A percentile compares a stretch with the other conserved stretches of the same genome.
Conservation (phyloP, 2,329 filamentous ascomycete species). For the Colletotrichum costaricense region DNA sequence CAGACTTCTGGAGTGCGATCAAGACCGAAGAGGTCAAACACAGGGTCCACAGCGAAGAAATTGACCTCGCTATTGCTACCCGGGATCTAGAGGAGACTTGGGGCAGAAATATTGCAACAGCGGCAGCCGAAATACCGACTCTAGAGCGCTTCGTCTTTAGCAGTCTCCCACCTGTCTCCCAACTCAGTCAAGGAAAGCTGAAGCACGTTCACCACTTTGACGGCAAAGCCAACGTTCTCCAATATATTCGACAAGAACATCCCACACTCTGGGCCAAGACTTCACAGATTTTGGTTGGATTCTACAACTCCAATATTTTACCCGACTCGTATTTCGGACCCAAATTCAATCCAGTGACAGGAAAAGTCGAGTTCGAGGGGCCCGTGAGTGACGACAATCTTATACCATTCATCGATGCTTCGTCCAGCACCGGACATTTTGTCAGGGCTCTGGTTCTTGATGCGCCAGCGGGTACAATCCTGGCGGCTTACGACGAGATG, state of each 20-base stretch:
- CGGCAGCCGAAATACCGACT: conserved; percentile 51
- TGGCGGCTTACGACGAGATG: conserved; percentile 57
- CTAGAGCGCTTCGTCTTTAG: conserved; percentile 25
- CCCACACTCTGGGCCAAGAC: conserved; percentile 19
- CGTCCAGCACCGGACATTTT: conserved; percentile 53
- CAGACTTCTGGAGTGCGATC: conserved; percentile 66
- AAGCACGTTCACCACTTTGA: conserved; percentile 21
- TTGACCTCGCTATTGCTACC: conserved; percentile 44
- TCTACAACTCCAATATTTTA: conserved; percentile 14
- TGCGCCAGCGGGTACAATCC: conserved; percentile 50
- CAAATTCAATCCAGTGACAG: background rate
- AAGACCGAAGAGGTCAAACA: conserved; percentile 51
- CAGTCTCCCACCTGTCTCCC: background rate
- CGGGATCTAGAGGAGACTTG: conserved; percentile 61
- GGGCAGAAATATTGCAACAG: conserved; percentile 66
- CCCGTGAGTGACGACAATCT: background rate
- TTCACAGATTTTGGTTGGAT: conserved; percentile 8
- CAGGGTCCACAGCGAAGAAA: conserved; percentile 8
- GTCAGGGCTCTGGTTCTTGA: conserved; percentile 55
- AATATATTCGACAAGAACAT: background rate
- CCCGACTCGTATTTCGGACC: conserved; percentile 5
- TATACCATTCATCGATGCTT: conserved; percentile 48
- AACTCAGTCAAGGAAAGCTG: conserved; percentile 5
- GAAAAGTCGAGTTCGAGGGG: conserved; percentile 9
- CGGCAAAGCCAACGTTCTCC: conserved; percentile 14